Evolutionary conservation across 768 basidiomycete genomes (phyloP), one percentile per base, ranked within the genome.

Genomic region (Lactifluus echinatus): DNA sequence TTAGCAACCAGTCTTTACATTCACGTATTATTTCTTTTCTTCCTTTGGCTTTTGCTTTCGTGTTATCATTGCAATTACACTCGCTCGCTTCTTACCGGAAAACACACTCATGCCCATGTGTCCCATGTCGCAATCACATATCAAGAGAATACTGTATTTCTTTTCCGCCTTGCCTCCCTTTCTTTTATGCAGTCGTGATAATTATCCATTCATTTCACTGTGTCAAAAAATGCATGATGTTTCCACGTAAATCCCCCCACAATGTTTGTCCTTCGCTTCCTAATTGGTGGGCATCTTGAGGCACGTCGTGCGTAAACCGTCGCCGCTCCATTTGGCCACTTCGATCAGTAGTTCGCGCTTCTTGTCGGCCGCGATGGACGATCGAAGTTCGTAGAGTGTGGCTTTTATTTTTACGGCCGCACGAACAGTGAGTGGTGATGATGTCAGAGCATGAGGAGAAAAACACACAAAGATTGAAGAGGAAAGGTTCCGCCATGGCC

Each of bases 311-410:
- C 78, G 83, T 64, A 92, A 68, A 0, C 89, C 90, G 68, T 93
- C 89, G 3, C 89, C 89, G 59, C 87, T 87, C 88, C 88, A 91
- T 66, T 86, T 86, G 14, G 88, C 84, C 0, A 89, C 87, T 59
- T 89, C 83, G 14, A 88, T 63, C 28, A 92, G 73, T 31, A 92
- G 72, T 23, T 81, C 79, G 42, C 82, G 80, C 68, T 92, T 93
- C 70, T 86, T 89, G 57, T 87, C 84, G 53, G 81, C 75, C 2
- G 86, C 84, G 1, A 80, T 79, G 1, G 81, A 75, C 2, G 89
- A 87, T 26, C 83, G 83, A 46, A 93, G 78, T 66, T 93, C 89
- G 63, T 92, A 92, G 26, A 93, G 70, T 1, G 90, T 92, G 1
- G 89, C 89, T 90, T 50, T 12, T 21, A 12, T 14, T 31, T 31